phyloP scores from a whole-genome alignment of 2,329 filamentous ascomycete genomes.

The Paecilomyces dactylethromorphus region DNA sequence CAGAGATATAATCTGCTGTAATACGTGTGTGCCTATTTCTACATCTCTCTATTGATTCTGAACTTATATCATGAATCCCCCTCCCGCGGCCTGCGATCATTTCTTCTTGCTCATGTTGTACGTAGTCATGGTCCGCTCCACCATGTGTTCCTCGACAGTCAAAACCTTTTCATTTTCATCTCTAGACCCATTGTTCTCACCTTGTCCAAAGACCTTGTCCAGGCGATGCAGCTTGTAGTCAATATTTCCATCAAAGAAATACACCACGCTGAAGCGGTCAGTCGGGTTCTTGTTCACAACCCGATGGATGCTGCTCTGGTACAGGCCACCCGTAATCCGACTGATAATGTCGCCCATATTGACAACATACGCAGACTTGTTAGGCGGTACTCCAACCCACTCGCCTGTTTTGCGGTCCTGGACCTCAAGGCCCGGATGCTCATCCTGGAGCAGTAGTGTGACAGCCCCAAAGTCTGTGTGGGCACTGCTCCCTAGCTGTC shows the following conservation, averaged over 20 bases:
- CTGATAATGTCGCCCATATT: slow-evolving; percentile 47
- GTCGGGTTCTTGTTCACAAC: slow-evolving; percentile 48
- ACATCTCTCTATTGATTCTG: too few species aligned
- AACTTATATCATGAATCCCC: too few species aligned
- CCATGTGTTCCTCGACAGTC: neutral
- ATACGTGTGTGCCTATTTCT: too few species aligned
- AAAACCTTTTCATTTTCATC: neutral
- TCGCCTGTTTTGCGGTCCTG: slow-evolving; percentile 37
- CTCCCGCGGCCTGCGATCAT: too few species aligned
- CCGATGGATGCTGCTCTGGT: slow-evolving; percentile 49
- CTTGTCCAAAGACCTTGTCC: neutral
- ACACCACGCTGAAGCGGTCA: slow-evolving; percentile 51
- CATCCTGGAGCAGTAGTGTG: slow-evolving; percentile 50
- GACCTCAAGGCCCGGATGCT: slow-evolving; percentile 47
- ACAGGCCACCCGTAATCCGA: slow-evolving; percentile 47
- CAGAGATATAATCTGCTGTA: too few species aligned
- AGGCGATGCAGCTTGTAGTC: slow-evolving; percentile 25
- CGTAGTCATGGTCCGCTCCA: neutral
- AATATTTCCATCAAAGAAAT: slow-evolving; percentile 51
- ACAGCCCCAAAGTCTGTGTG: slow-evolving; percentile 54
- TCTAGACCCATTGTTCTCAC: too few species aligned
- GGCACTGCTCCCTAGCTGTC: slow-evolving; percentile 37
- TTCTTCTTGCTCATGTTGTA: too few species aligned
- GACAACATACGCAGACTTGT: slow-evolving; percentile 44
- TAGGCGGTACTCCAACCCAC: slow-evolving; percentile 42